These are phyloP conservation scores for Clitopilus passeckerianus DNA, from an alignment of 768 basidiomycete genomes.

Conservation along the genomic window DNA sequence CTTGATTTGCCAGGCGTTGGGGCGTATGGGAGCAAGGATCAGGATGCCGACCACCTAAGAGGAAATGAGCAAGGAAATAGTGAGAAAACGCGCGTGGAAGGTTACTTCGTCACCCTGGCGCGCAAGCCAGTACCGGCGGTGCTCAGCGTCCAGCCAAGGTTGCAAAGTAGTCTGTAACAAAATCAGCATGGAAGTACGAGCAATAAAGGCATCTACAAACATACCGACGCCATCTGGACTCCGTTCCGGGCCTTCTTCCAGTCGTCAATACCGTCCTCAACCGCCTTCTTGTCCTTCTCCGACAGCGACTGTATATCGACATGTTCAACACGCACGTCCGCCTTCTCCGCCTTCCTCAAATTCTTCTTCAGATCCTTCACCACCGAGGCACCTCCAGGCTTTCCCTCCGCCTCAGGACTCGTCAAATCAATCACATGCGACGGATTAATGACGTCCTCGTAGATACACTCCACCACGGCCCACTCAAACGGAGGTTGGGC, in stretches of 20 bases:
- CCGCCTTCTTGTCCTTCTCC: conserved; percentile 35
- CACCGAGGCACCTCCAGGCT: conserved; percentile 25
- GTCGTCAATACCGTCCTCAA: conserved; percentile 48
- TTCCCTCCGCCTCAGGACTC: conserved; percentile 26
- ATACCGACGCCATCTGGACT: conserved; percentile 49
- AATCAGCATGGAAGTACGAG: neutral
- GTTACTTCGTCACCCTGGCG: conserved; percentile 25
- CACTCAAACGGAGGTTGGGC: conserved; percentile 36
- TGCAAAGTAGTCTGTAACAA: conserved; percentile 32
- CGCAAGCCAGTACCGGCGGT: conserved; percentile 56
- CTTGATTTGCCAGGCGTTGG: conserved; percentile 47
- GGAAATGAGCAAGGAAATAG: neutral
- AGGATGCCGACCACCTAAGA: conserved; percentile 37
- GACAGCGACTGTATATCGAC: conserved; percentile 33
- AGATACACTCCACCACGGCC: conserved; percentile 58
- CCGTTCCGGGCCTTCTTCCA: conserved; percentile 54
- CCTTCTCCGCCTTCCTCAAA: conserved; percentile 51
- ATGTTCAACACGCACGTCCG: conserved; percentile 44
- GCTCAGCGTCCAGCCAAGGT: conserved; percentile 51
- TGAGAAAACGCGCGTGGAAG: neutral
- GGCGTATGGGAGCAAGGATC: conserved; percentile 43
- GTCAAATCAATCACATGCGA: conserved; percentile 37
- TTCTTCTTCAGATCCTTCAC: conserved; percentile 63
- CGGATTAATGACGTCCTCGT: conserved; percentile 55
- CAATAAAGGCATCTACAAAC: conserved; percentile 4